These are phyloP conservation scores for Helianthus tuberosus DNA, from an alignment of 129 eudicot genomes.

Conservation along the genomic window DNA sequence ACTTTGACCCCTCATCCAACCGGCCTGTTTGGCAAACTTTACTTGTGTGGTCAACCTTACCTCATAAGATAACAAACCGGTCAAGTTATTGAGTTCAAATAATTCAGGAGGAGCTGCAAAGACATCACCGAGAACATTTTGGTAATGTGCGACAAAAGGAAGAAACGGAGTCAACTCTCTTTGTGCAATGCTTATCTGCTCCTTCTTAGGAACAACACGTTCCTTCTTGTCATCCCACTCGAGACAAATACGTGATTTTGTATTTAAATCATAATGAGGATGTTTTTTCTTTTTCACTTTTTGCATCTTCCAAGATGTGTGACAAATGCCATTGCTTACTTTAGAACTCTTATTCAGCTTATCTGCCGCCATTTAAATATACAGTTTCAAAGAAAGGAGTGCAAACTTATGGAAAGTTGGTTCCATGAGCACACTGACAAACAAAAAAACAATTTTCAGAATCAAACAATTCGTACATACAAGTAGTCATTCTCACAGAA, in stretches of 20 bases:
- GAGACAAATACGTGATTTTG: slow-evolving; percentile 58
- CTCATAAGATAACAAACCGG: slow-evolving; percentile 71
- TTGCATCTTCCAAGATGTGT: slow-evolving; percentile 43
- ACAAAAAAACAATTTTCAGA: slow-evolving; percentile 19
- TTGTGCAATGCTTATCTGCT: slow-evolving; percentile 71
- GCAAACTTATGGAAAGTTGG: slow-evolving; percentile 18
- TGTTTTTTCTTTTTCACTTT: slow-evolving; percentile 60
- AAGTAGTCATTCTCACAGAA: slow-evolving; percentile 6
- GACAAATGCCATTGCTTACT: slow-evolving; percentile 41
- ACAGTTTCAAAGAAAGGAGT: slow-evolving; percentile 18
- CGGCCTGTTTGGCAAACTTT: neutral
- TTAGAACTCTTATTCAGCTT: slow-evolving; percentile 60
- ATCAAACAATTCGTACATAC: slow-evolving; percentile 6
- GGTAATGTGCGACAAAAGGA: slow-evolving; percentile 42
- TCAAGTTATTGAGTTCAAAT: slow-evolving; percentile 60
- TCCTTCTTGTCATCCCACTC: slow-evolving; percentile 85
- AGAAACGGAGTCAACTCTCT: slow-evolving; percentile 59
- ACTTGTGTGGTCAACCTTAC: slow-evolving; percentile 37
- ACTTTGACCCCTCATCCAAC: slow-evolving; percentile 2
- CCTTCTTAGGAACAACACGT: slow-evolving; percentile 77
- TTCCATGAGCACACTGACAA: slow-evolving; percentile 35
- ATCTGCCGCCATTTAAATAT: slow-evolving; percentile 81
- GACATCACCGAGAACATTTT: slow-evolving; percentile 66
- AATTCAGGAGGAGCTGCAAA: slow-evolving; percentile 65
- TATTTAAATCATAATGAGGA: slow-evolving; percentile 47